Conservation (phyloP, 1,284 basidiomycete species). For the Pseudomicrostroma phylloplanum region DNA sequence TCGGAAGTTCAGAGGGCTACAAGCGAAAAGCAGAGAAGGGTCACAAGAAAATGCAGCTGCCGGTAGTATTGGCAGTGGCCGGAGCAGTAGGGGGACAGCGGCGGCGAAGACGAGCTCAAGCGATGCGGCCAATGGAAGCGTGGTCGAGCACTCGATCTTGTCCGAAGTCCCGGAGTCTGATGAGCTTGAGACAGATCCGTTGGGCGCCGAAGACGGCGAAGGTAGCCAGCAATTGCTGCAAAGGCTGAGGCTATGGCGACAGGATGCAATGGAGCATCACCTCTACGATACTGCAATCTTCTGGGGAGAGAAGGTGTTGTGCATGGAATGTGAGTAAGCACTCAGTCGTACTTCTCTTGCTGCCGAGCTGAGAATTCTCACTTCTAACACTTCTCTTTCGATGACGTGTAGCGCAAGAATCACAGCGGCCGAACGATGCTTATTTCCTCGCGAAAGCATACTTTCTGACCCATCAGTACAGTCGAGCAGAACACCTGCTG, state of each 20-base stretch:
- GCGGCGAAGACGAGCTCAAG: not conserved
- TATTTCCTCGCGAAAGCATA: constrained; percentile 98
- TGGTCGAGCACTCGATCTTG: constrained; percentile 15
- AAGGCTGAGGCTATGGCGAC: constrained; percentile 91
- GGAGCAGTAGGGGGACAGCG: not conserved
- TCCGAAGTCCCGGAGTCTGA: constrained; percentile 6
- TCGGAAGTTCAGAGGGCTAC: not conserved
- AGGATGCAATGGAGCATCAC: constrained; percentile 96
- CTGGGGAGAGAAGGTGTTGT: constrained; percentile 94
- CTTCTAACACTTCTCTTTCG: not conserved
- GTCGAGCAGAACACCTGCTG: constrained; percentile 83
- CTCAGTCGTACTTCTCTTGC: constrained; percentile 8
- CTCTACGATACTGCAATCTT: constrained; percentile 94
- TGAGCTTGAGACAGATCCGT: constrained; percentile 7
- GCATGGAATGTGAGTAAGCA: constrained; percentile 74
- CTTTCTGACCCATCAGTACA: constrained; percentile 90
- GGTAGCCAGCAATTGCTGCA: constrained; percentile 62
- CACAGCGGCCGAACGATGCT: constrained; percentile 60
- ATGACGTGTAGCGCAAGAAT: not conserved
- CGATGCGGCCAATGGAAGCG: constrained; percentile 5
- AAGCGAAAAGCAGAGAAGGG: no score
- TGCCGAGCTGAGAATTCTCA: no score
- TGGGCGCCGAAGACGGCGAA: constrained; percentile 31
- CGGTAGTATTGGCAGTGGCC: not conserved
- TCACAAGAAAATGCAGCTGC: not conserved